A percentile compares a stretch with the other conserved stretches of the same genome.
Conservation (phyloP, 306 rosid species). For the Luffa acutangula region DNA sequence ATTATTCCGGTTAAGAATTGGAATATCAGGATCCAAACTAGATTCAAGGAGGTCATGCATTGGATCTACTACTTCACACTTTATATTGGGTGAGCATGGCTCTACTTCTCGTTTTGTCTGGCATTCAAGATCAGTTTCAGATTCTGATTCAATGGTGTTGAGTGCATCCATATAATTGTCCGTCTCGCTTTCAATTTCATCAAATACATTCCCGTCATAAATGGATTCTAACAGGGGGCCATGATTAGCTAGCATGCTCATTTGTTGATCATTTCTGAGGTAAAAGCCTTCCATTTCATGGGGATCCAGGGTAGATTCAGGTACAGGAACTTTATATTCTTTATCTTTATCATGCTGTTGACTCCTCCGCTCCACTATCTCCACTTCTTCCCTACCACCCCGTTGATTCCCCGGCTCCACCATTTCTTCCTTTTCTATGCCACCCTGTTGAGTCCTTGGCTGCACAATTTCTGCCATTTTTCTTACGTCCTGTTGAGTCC, state of each 20-base stretch:
- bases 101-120: slow-evolving; percentile 61
- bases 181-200: slow-evolving; percentile 72
- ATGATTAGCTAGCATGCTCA: background rate
- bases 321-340: slow-evolving; percentile 23
- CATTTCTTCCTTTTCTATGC: background rate
- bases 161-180: slow-evolving; percentile 88
- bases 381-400: background rate
- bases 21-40: slow-evolving; percentile 22
- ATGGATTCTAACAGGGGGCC: slow-evolving; percentile 22
- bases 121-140: slow-evolving; percentile 67
- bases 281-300: slow-evolving; percentile 23
- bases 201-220: slow-evolving; percentile 24
- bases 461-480: background rate
- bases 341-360: slow-evolving; percentile 32
- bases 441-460: background rate
- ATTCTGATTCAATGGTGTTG: slow-evolving; percentile 78
- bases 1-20: slow-evolving; percentile 25
- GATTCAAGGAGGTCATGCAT: slow-evolving; percentile 24
- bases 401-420: background rate
- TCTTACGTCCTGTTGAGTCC: background rate
- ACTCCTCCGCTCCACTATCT: slow-evolving; percentile 41
- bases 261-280: slow-evolving; percentile 25
- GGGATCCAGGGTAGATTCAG: slow-evolving; percentile 23
- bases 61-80: slow-evolving; percentile 27
- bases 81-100: slow-evolving; percentile 14